Conservation (phyloP, 306 rosid genomes). For the Lotus japonicus region DNA sequence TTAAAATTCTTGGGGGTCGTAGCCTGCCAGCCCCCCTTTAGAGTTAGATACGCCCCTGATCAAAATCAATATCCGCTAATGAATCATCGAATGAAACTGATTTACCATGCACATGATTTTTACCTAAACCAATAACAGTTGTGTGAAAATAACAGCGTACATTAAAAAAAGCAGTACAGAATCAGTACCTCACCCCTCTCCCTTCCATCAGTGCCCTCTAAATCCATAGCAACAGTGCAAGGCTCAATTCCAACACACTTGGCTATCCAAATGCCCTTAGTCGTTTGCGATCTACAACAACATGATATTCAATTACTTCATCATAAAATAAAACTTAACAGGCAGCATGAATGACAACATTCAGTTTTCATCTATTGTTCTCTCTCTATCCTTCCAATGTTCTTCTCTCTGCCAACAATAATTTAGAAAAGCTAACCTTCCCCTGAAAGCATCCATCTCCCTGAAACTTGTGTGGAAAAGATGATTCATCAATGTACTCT, state of each 20-base stretch:
- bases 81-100: neutral
- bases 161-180: neutral
- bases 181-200: slow-evolving; percentile 89
- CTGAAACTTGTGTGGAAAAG: slow-evolving; percentile 72
- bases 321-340: neutral
- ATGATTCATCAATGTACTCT: slow-evolving; percentile 85
- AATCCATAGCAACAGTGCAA: slow-evolving; percentile 88
- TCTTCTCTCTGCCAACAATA: neutral
- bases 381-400: neutral
- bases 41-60: too few species aligned
- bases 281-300: slow-evolving; percentile 71
- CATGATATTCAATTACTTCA: slow-evolving; percentile 1
- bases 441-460: slow-evolving; percentile 93
- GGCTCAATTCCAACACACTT: slow-evolving; percentile 79
- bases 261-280: slow-evolving; percentile 94
- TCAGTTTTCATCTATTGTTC: neutral
- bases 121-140: neutral
- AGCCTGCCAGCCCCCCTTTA: too few species aligned
- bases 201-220: slow-evolving; percentile 98
- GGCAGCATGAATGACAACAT: neutral
- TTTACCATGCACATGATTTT: neutral
- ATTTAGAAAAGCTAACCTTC: slow-evolving; percentile 56
- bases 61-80: neutral
- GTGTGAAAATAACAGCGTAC: neutral
- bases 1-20: too few species aligned